These are phyloP conservation scores for Neurospora discreta DNA, from an alignment of 495 filamentous ascomycete species.

Conservation along the genomic window DNA sequence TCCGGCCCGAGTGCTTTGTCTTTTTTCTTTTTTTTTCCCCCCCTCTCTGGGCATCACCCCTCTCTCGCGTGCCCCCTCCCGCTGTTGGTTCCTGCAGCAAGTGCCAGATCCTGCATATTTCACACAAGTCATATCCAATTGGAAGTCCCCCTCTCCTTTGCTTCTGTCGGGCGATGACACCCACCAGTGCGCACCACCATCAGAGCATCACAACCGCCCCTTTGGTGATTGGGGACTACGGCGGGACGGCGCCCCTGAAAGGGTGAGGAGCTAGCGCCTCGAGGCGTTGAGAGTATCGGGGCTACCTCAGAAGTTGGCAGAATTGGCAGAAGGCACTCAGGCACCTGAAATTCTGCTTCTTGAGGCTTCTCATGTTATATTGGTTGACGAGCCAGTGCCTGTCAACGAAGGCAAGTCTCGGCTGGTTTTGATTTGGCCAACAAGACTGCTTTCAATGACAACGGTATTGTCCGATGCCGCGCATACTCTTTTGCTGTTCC, in stretches of 20 bases:
- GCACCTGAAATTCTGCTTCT: not conserved
- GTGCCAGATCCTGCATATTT: constrained; percentile 16
- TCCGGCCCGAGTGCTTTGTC: not conserved
- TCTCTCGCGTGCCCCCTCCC: not conserved
- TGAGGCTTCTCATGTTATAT: not conserved
- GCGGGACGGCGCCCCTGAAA: not conserved
- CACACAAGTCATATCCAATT: constrained; percentile 17
- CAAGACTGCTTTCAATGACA: not conserved
- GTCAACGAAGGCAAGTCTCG: not conserved
- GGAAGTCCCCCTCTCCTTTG: constrained; percentile 2
- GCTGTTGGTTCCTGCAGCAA: constrained; percentile 16
- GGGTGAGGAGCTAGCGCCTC: not conserved
- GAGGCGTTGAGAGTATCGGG: not conserved
- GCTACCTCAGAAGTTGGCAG: not conserved
- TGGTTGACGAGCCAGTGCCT: not conserved
- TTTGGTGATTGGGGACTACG: not conserved
- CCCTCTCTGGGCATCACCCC: not conserved
- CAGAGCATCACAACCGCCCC: not conserved
- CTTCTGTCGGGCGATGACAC: constrained; percentile 7
- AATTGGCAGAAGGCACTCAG: not conserved
- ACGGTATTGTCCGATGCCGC: not conserved
- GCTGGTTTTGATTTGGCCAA: not conserved
- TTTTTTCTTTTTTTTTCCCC: not conserved
- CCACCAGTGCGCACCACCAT: not conserved
- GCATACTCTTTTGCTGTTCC: not conserved